Evolutionary conservation across 257 asterid genomes (phyloP), one percentile per base, ranked within the genome.

Genomic region (Rubia yunnanensis): DNA sequence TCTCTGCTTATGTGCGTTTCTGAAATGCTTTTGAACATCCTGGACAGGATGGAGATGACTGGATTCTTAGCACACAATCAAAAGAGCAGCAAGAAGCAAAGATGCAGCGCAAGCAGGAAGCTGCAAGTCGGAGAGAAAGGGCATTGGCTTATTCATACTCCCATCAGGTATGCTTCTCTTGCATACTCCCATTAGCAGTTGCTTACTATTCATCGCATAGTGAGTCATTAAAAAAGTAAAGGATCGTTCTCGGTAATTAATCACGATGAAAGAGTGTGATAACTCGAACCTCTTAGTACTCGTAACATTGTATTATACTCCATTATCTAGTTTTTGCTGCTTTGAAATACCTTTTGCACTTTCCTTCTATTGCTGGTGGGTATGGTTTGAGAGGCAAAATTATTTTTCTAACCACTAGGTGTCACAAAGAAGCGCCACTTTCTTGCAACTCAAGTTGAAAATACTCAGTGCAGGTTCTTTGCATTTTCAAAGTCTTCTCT

Each of bases 131-230:
- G 77, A 77, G 99, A 77, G 99, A 92, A 63, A 85, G 94, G 41
- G 86, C 97, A 23, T 71, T 91, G 82, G 98, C 96, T 73, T 88
- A 88, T 74, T 77, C 94, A 14, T 73, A 81, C 70, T 72, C 92
- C 10, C 95, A 88, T 71, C 91, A 91, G 88, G 95, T 91, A 71
- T 20, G 20, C 34, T 28, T 27, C 23, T 52, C 65, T n/a, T 59
- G 44, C 28, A 20, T 50, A 17, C 58, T 8, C 28, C 7, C n/a
- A 15, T 22, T 13, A 28, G 13, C n/a, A 15, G 14, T 22, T 31
- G 20, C 15, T 20, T 65, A 10, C 36, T 50, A 7, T 65, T 20
- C 27, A 28, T 66, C 7, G 23, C 27, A 34, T 54, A 3, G 13
- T 23, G 39, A 23, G 20, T 1, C 60, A 48, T 65, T 30, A n/a